Evolutionary conservation across 805 yeast genomes (phyloP).

Genomic region (Kluyveromyces aestuarii): DNA sequence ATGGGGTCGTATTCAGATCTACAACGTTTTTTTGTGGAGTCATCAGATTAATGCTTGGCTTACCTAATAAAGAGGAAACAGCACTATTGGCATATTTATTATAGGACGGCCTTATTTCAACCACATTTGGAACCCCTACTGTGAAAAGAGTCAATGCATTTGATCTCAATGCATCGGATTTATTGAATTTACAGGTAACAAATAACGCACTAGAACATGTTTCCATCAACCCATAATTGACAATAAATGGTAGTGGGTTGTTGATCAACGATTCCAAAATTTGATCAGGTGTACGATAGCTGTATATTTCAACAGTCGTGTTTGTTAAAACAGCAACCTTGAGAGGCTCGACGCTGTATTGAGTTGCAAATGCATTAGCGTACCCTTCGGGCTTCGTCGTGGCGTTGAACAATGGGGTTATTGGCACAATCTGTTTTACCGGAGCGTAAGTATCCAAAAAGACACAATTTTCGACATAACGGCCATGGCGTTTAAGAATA

Average conservation of each 20-base stretch:
- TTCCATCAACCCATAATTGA: constrained; percentile 79
- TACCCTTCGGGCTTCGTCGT: constrained; percentile 71
- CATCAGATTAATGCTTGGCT: constrained; percentile 12
- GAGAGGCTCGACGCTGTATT: constrained; percentile 57
- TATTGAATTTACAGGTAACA: constrained; percentile 67
- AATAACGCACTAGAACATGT: constrained; percentile 83
- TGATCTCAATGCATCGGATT: constrained; percentile 41
- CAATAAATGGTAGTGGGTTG: constrained; percentile 58
- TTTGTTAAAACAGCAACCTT: constrained; percentile 77
- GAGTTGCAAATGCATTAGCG: constrained; percentile 80
- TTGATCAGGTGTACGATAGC: constrained; percentile 72
- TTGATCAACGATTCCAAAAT: constrained; percentile 64
- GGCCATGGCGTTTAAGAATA: constrained; percentile 59
- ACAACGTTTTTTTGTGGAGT: constrained; percentile 13
- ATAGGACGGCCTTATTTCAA: constrained; percentile 36
- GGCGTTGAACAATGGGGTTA: constrained; percentile 64
- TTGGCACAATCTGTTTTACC: constrained; percentile 64
- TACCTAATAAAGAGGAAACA: constrained; percentile 20
- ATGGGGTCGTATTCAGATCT: constrained; percentile 5
- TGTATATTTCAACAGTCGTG: constrained; percentile 66
- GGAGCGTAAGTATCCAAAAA: constrained; percentile 50
- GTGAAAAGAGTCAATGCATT: constrained; percentile 37
- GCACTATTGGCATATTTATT: constrained; percentile 24
- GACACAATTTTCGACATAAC: constrained; percentile 74
- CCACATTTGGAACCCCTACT: constrained; percentile 33